Conservation (phyloP, 2,329 filamentous ascomycete species). For the Fusarium tanahbumbuense region DNA sequence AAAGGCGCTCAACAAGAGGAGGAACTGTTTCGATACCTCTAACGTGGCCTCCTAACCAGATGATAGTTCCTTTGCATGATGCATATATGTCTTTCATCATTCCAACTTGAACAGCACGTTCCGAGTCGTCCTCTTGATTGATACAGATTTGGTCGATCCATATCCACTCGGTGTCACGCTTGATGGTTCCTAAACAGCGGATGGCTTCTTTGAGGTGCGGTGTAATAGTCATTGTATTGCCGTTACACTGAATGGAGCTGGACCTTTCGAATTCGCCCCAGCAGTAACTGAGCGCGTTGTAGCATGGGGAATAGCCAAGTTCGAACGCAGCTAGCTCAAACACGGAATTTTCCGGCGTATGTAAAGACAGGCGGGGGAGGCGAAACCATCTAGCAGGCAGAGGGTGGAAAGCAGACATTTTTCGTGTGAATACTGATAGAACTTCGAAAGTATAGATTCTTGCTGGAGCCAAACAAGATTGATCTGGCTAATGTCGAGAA, state of each 20-base stretch:
- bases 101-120: not conserved
- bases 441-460: no score
- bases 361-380: not conserved
- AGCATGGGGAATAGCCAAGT: not conserved
- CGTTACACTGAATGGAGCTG: not conserved
- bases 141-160: not conserved
- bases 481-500: no score
- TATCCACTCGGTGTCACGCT: not conserved
- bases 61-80: not conserved
- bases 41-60: not conserved
- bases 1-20: not conserved
- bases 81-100: not conserved
- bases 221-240: not conserved
- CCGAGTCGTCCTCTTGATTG: not conserved
- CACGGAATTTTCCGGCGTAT: no score
- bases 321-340: not conserved
- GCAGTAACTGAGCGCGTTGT: not conserved
- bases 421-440: fast-evolving
- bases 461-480: no score
- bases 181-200: not conserved
- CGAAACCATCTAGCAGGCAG: not conserved
- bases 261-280: not conserved
- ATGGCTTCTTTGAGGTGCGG: not conserved
- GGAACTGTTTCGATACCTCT: not conserved
- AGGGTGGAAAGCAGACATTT: no score